A percentile compares a stretch with the other conserved stretches of the same genome.
Evolutionary conservation across 345 rosid genomes (phyloP).

Genomic region (Rhizophora apiculata): DNA sequence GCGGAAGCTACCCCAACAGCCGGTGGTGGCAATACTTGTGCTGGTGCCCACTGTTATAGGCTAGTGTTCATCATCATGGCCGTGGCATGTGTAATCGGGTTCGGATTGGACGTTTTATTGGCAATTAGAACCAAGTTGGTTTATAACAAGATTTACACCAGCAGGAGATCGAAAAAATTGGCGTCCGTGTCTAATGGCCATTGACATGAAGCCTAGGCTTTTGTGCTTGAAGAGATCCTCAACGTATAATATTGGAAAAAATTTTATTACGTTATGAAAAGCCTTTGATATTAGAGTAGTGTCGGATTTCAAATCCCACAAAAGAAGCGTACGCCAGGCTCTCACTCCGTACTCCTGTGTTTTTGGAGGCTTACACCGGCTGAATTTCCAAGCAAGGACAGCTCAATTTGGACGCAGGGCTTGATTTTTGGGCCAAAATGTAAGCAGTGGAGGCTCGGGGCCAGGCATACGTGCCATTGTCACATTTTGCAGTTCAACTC

Average conservation of each 20-base stretch:
- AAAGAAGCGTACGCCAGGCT: too few relatives aligned
- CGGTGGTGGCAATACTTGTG: slow-evolving; percentile 84
- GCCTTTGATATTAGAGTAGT: too few relatives aligned
- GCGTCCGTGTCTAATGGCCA: slow-evolving; percentile 12
- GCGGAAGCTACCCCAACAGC: slow-evolving; percentile 72
- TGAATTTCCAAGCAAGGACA: too few relatives aligned
- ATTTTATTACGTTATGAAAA: neutral
- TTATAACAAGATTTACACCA: slow-evolving; percentile 50
- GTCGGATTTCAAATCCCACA: too few relatives aligned
- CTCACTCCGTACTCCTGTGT: too few relatives aligned
- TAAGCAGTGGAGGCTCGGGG: too few relatives aligned
- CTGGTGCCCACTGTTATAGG: slow-evolving; percentile 83
- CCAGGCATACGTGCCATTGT: too few relatives aligned
- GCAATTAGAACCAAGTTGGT: slow-evolving; percentile 57
- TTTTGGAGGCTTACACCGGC: too few relatives aligned
- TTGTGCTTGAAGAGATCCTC: slow-evolving; percentile 25
- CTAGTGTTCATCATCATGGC: slow-evolving; percentile 78
- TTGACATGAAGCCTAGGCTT: neutral
- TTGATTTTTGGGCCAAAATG: too few relatives aligned
- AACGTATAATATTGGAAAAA: neutral
- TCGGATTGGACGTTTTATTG: slow-evolving; percentile 61
- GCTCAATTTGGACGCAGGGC: too few relatives aligned
- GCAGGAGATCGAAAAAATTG: slow-evolving; percentile 45
- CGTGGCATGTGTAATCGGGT: slow-evolving; percentile 55
- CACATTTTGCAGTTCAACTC: too few relatives aligned